These are phyloP conservation scores for Tephrocybe sp. DNA, from an alignment of 768 basidiomycete species.

Conservation along the genomic window DNA sequence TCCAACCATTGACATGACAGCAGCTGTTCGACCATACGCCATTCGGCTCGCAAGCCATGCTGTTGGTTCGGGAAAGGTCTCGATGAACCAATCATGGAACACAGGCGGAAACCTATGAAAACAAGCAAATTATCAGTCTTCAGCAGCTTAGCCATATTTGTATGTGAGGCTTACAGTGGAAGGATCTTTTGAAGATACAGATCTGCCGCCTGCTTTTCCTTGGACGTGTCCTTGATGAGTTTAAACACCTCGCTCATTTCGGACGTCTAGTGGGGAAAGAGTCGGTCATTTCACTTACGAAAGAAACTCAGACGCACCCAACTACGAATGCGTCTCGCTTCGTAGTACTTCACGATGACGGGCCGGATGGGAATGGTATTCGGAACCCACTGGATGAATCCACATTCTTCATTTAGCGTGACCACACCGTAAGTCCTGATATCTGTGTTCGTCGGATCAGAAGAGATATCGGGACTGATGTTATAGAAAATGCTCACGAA, in stretches of 20 bases:
- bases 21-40: constrained; percentile 82
- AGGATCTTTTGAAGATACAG: constrained; percentile 56
- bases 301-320: constrained; percentile 33
- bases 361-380: constrained; percentile 83
- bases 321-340: constrained; percentile 34
- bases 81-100: constrained; percentile 96
- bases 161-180: constrained; percentile 41
- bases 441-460: constrained; percentile 42
- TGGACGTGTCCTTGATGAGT: constrained; percentile 43
- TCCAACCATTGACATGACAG: constrained; percentile 99
- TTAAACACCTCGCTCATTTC: constrained; percentile 47
- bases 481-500: constrained; percentile 56
- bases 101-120: constrained; percentile 68
- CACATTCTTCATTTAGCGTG: constrained; percentile 95
- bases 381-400: constrained; percentile 98
- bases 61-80: constrained; percentile 94
- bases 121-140: constrained; percentile 1
- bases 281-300: background rate
- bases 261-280: constrained; percentile 28
- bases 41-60: constrained; percentile 91
- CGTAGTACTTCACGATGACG: constrained; percentile 69
- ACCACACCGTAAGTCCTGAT: constrained; percentile 99
- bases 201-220: constrained; percentile 48
- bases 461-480: background rate
- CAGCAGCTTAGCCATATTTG: background rate